Percentiles rank a stretch among this genome's conserved stretches.
phyloP scores from a whole-genome alignment of 768 basidiomycete species.

The Podaxis pistillaris region DNA sequence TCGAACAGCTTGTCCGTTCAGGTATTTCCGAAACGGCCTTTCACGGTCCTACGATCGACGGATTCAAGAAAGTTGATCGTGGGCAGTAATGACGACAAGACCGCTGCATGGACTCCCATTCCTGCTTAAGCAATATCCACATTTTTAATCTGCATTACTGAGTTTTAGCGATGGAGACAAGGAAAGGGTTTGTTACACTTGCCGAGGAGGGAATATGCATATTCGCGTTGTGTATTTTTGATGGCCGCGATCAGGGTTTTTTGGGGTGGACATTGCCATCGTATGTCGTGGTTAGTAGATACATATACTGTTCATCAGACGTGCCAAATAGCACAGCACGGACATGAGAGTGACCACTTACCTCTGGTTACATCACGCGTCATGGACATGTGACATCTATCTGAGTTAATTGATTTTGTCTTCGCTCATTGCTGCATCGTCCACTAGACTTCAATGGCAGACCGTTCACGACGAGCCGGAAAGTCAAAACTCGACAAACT shows the following conservation, averaged over 20 bases:
- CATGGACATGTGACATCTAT: not conserved
- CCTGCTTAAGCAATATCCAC: slow-evolving; percentile 26
- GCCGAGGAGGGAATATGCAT: slow-evolving; percentile 27
- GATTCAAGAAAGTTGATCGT: slow-evolving; percentile 35
- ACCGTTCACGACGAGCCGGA: slow-evolving; percentile 40
- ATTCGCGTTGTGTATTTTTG: slow-evolving; percentile 14
- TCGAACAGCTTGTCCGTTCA: slow-evolving; percentile 25
- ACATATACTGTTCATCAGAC: too few relatives aligned
- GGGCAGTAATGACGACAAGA: slow-evolving; percentile 33
- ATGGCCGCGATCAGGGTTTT: too few relatives aligned
- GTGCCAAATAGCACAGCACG: too few relatives aligned
- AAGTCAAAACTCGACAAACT: slow-evolving; percentile 45
- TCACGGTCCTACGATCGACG: slow-evolving; percentile 38
- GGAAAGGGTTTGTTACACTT: slow-evolving; percentile 11
- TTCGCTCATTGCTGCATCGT: not conserved
- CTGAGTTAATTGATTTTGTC: not conserved
- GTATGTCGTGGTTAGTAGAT: too few relatives aligned
- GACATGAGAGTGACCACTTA: too few relatives aligned
- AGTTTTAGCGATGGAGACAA: not conserved
- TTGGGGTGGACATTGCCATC: too few relatives aligned
- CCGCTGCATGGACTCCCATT: slow-evolving; percentile 11
- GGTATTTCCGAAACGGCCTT: slow-evolving; percentile 31
- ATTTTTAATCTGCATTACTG: slow-evolving; percentile 25
- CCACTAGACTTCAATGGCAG: slow-evolving; percentile 28
- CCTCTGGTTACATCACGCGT: too few relatives aligned